Conservation (phyloP, 345 rosid species). For the Salix udensis region DNA sequence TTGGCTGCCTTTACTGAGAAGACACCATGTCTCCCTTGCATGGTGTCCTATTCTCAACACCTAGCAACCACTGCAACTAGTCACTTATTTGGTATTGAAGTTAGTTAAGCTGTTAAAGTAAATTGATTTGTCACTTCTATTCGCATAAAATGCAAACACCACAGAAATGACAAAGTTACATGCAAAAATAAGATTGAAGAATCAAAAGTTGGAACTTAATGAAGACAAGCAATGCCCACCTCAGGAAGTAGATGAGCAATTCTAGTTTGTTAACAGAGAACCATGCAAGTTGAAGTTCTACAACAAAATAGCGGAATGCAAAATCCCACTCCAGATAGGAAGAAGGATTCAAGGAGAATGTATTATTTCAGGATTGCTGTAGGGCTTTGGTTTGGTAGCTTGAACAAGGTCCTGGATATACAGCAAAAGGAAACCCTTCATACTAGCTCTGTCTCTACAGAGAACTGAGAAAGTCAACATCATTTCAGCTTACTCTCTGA, state of each 20-base stretch:
- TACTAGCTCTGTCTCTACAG: background rate
- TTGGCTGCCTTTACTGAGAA: background rate
- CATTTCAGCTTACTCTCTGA: background rate
- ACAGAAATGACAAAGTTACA: background rate
- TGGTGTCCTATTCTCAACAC: background rate
- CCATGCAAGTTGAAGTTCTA: background rate
- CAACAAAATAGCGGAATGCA: background rate
- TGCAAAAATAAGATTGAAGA: background rate
- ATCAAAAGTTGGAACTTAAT: background rate
- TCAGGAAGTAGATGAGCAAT: background rate
- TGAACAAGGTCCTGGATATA: background rate
- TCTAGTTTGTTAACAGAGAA: background rate
- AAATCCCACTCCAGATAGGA: background rate
- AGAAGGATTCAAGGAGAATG: background rate
- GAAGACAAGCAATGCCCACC: background rate
- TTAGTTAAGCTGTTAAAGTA: background rate
- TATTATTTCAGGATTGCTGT: background rate
- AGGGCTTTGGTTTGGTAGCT: background rate
- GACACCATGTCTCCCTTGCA: background rate
- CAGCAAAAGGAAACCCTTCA: background rate
- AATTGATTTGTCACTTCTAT: background rate
- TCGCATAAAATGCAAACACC: background rate
- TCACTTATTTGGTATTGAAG: background rate
- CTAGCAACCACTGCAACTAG: background rate
- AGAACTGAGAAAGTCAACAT: background rate